Conservation (phyloP, 2,329 filamentous ascomycete species). For the Aspergillus ustus region DNA sequence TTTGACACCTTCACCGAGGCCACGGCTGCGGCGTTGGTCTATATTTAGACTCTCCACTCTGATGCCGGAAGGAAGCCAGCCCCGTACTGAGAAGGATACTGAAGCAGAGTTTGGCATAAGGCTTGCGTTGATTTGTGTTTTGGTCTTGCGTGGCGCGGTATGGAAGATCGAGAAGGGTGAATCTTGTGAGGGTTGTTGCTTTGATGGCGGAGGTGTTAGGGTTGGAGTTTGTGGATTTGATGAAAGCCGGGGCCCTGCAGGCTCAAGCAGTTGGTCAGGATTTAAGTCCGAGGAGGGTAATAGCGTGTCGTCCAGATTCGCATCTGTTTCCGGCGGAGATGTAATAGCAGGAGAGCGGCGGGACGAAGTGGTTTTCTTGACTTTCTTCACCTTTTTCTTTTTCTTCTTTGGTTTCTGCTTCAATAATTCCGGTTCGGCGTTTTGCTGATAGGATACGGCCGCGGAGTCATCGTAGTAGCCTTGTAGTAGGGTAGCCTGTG, state of each 20-base stretch:
- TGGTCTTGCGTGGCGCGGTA: slow-evolving; percentile 34
- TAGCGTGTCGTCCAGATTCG: slow-evolving; percentile 14
- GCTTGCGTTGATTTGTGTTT: slow-evolving; percentile 69
- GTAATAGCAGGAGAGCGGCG: slow-evolving; percentile 20
- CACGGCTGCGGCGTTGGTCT: slow-evolving; percentile 78
- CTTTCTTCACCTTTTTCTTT: slow-evolving; percentile 43
- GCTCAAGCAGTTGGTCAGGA: slow-evolving; percentile 18
- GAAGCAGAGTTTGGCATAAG: slow-evolving; percentile 80
- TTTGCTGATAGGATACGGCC: slow-evolving; percentile 34
- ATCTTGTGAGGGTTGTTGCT: slow-evolving; percentile 12
- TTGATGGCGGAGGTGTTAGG: slow-evolving; percentile 26
- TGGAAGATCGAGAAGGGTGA: slow-evolving; percentile 30
- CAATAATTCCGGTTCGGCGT: slow-evolving; percentile 31
- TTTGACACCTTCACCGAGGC: slow-evolving; percentile 83
- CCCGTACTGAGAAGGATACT: slow-evolving; percentile 67
- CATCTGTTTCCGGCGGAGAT: slow-evolving; percentile 15
- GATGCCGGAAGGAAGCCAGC: slow-evolving; percentile 68
- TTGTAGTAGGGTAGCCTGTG: slow-evolving; percentile 47
- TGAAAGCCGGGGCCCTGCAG: slow-evolving; percentile 13
- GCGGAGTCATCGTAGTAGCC: slow-evolving; percentile 53
- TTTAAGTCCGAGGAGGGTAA: slow-evolving; percentile 13
- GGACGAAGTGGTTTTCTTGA: slow-evolving; percentile 35
- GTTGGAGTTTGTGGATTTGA: slow-evolving; percentile 29
- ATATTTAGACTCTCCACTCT: slow-evolving; percentile 66
- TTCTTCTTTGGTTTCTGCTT: slow-evolving; percentile 41